Percentiles rank a stretch among this genome's conserved stretches.
Evolutionary conservation across 306 rosid species (phyloP).

Genomic region (Quercus agrifolia): DNA sequence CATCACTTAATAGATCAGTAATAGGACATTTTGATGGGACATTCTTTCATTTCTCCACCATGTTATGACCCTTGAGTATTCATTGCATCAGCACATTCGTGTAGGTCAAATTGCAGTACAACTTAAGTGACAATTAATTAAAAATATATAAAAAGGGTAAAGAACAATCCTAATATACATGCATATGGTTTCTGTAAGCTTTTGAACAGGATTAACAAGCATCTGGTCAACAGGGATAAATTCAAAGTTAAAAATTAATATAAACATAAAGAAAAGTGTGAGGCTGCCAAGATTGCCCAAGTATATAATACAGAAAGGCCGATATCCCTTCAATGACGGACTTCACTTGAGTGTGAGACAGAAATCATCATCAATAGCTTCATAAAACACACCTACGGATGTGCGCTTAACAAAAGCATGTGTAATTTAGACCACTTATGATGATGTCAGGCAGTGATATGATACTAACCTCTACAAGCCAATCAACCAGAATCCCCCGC

Average conservation of each 20-base stretch:
- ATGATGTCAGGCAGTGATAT: constrained; percentile 3
- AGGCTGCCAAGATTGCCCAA: not conserved
- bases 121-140: not conserved
- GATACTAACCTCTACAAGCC: constrained; percentile 92
- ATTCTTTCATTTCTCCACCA: not conserved
- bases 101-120: not conserved
- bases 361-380: not conserved
- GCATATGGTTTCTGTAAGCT: not conserved
- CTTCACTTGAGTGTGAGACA: not conserved
- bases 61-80: not conserved
- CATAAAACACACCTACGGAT: not conserved
- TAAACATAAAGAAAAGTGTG: not conserved
- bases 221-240: not conserved
- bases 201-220: not conserved
- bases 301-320: not conserved
- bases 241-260: not conserved
- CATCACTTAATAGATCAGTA: not conserved
- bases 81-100: not conserved
- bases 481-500: constrained; percentile 89
- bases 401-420: not conserved
- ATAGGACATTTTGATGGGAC: not conserved
- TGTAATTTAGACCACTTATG: not conserved
- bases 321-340: not conserved
- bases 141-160: not conserved
- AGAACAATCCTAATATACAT: not conserved